phyloP scores from a whole-genome alignment of 768 basidiomycete species.

The Rhizopogon roseolus region DNA sequence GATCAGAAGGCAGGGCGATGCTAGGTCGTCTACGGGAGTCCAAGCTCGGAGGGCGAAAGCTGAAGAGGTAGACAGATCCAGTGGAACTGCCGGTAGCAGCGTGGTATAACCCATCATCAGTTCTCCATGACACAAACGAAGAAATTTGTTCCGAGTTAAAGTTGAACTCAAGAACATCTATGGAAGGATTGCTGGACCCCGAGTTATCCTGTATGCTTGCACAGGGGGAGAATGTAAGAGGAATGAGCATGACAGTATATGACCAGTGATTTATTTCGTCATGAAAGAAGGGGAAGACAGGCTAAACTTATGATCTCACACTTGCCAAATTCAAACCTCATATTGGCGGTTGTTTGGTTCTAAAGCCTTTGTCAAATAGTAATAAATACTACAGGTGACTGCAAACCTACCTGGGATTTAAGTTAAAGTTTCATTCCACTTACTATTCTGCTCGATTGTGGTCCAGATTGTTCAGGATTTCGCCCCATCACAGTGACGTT shows the following conservation, averaged over 20 bases:
- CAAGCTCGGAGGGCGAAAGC: not conserved
- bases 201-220: not conserved
- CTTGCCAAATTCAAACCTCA: constrained; percentile 5
- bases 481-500: not conserved
- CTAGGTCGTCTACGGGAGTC: not conserved
- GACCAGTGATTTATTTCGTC: too few relatives aligned
- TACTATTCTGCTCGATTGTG: too few relatives aligned
- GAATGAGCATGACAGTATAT: constrained; percentile 17
- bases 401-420: too few relatives aligned
- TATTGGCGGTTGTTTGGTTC: constrained; percentile 22
- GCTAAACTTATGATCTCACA: not conserved
- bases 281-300: too few relatives aligned
- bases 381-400: not conserved
- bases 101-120: not conserved
- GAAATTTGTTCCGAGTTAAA: constrained; percentile 4
- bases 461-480: not conserved
- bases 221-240: constrained; percentile 18
- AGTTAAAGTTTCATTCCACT: not conserved
- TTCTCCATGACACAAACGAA: not conserved
- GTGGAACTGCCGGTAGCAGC: constrained; percentile 13
- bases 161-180: constrained; percentile 17
- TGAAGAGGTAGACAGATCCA: constrained; percentile 23
- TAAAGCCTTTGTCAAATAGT: constrained; percentile 24
- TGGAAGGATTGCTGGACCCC: not conserved
- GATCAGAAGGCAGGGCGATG: constrained; percentile 2